Evolutionary conservation across 1,284 basidiomycete species (phyloP).

Genomic region (Leucoagaricus sp.): DNA sequence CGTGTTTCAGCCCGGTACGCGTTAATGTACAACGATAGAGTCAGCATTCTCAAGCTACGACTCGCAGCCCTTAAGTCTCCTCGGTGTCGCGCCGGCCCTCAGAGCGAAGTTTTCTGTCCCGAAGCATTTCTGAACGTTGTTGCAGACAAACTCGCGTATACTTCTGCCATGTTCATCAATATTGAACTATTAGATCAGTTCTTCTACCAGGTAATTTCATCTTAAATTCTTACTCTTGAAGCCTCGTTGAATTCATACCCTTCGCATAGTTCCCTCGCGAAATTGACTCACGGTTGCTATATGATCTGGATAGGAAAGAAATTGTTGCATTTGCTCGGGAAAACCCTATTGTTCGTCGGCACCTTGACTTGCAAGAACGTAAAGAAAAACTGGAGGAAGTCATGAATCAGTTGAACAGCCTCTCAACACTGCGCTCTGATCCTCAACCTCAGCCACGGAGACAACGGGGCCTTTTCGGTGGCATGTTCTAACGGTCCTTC

Average conservation of each 20-base stretch:
- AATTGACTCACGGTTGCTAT: constrained; percentile 93
- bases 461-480: constrained; percentile 72
- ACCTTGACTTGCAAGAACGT: constrained; percentile 95
- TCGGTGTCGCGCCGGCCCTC: constrained; percentile 85
- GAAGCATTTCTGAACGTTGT: constrained; percentile 97
- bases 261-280: constrained; percentile 88
- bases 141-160: constrained; percentile 95
- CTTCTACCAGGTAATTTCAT: constrained; percentile 83
- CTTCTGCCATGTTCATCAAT: constrained; percentile 98
- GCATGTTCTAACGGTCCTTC: constrained; percentile 52
- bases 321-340: constrained; percentile 91
- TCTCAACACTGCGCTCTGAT: constrained; percentile 82
- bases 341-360: constrained; percentile 83
- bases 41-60: constrained; percentile 84
- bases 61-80: constrained; percentile 83
- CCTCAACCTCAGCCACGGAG: constrained; percentile 68
- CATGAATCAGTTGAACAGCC: constrained; percentile 86
- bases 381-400: constrained; percentile 99
- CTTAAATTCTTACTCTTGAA: neutral
- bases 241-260: constrained; percentile 3
- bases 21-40: constrained; percentile 81
- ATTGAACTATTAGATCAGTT: constrained; percentile 97
- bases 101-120: constrained; percentile 89
- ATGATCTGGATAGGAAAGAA: constrained; percentile 87
- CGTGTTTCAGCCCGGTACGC: constrained; percentile 80